Percentiles rank a stretch among this genome's conserved stretches.
Conservation (phyloP, 306 rosid species). For the Sindora glabra region DNA sequence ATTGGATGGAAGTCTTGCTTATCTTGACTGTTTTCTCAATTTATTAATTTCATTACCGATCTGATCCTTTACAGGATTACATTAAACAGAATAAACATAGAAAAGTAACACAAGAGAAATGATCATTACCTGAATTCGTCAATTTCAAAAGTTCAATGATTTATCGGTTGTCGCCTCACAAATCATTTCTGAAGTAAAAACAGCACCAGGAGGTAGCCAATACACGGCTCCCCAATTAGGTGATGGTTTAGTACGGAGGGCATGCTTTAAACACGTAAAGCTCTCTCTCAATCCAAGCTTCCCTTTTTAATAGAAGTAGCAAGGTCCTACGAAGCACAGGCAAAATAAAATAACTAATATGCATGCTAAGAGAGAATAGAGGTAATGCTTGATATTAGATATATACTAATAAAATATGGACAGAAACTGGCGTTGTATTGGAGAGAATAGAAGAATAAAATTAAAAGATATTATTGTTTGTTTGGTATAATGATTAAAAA, state of each 20-base stretch:
- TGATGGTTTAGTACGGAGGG: conserved; percentile 85
- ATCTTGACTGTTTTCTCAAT: too few relatives aligned
- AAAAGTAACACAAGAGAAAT: conserved; percentile 1
- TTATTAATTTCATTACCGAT: too few relatives aligned
- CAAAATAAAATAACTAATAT: conserved; percentile 17
- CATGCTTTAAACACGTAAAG: conserved; percentile 94
- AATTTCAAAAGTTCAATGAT: conserved; percentile 78
- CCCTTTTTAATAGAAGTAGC: conserved; percentile 82
- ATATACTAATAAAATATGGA: conserved; percentile 2
- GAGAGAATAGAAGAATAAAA: too few relatives aligned
- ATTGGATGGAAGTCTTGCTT: too few relatives aligned
- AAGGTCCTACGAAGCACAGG: conserved; percentile 68
- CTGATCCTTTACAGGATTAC: neutral
- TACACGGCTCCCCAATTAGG: conserved; percentile 99
- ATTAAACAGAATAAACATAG: neutral
- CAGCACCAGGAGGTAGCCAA: conserved; percentile 94
- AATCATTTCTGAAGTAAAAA: conserved; percentile 92
- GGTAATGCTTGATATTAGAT: neutral
- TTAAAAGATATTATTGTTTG: too few relatives aligned
- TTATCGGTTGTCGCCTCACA: conserved; percentile 85
- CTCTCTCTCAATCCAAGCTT: conserved; percentile 98
- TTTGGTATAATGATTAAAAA: too few relatives aligned
- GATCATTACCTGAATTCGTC: conserved; percentile 77
- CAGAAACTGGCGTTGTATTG: too few relatives aligned
- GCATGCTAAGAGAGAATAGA: conserved; percentile 15